Base-by-base conservation (phyloP, 2,329 filamentous ascomycete genomes). In the Colletotrichum sp. region DNA sequence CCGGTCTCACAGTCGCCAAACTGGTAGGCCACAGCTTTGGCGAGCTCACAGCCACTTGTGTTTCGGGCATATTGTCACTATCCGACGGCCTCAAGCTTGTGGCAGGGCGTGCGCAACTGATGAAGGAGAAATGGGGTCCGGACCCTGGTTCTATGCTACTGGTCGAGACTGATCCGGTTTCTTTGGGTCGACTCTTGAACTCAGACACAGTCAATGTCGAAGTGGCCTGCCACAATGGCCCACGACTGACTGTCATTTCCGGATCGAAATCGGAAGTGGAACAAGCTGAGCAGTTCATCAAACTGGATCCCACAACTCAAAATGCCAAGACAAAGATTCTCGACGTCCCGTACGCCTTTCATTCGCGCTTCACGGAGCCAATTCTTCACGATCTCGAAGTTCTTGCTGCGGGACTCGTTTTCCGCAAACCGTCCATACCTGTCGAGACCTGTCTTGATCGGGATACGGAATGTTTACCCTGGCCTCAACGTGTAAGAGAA, bases 151-250 rank as follows among this genome's bases (percentile, higher is more conserved):
- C 80, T 6, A 88, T 88, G 86, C 75, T 88, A 52, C 81, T 83
- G 0, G 72, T 87, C 2, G 81, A 86, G 60, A 84, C 80, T 0
- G 82, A 85, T 55, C 27, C 76, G 8, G 75, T 71, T 4, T 77
- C 76, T 0, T 32, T 55, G 44, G 11, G 16, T 34, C 19, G 48
- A 32, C 19, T 32, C 8, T 16, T 28, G 28, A 11, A 39, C 32
- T n/a, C 75, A 78, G 15, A 16, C 83, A 25, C 68, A 83, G 7
- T 44, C 28, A 3, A 64, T 75, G 78, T 66, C 13, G 70, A 63
- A 8, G 86, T 91, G 44, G 89, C 89, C 0, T 90, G 88, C 78
- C 87, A 82, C 78, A 90, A 89, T 65, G 86, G 87, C 85, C 0
- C 78, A 74, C 6, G 87, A 82, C 74, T 86, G 15, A 44, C 87